Conservation (phyloP, 1,139 yeast genomes). For the Diutina catenulata region DNA sequence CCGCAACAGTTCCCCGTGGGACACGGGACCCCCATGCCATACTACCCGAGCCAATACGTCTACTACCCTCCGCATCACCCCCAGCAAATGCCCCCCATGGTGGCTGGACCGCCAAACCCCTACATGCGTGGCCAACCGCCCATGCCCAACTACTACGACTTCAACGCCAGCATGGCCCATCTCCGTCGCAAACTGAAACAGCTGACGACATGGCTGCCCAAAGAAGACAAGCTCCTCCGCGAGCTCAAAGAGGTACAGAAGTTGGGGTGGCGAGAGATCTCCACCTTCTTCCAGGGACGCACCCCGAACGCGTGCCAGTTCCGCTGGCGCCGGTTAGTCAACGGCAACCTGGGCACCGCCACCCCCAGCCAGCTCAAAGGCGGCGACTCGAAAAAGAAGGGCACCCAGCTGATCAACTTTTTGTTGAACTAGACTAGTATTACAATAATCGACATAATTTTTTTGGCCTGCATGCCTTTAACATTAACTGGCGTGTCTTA, state of each 20-base stretch:
- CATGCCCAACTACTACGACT: slow-evolving; percentile 2
- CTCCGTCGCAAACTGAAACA: slow-evolving; percentile 18
- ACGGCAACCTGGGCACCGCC: slow-evolving; percentile 6
- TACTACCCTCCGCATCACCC: slow-evolving; percentile 5
- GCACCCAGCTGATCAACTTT: slow-evolving; percentile 19
- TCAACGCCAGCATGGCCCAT: slow-evolving; percentile 5
- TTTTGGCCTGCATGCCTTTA: too few relatives aligned
- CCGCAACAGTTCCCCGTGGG: neutral
- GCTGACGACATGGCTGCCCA: slow-evolving; percentile 29
- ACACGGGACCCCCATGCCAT: neutral
- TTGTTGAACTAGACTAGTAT: slow-evolving; percentile 12
- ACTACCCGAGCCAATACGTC: slow-evolving; percentile 2
- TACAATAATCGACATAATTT: too few relatives aligned
- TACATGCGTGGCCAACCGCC: neutral
- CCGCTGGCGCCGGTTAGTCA: slow-evolving; percentile 4
- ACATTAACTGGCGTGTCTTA: too few relatives aligned
- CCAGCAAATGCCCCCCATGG: neutral
- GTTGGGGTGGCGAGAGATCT: slow-evolving; percentile 4
- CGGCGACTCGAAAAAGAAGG: slow-evolving; percentile 10
- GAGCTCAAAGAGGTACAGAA: slow-evolving; percentile 22
- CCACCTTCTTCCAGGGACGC: slow-evolving; percentile 4
- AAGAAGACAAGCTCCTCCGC: slow-evolving; percentile 25
- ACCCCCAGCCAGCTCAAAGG: neutral
- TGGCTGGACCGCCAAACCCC: neutral
- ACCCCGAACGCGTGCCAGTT: slow-evolving; percentile 5